Percentiles rank a stretch among this genome's conserved stretches.
Conservation (phyloP, 139 green algal species). For the Ettlia oleoabundans region DNA sequence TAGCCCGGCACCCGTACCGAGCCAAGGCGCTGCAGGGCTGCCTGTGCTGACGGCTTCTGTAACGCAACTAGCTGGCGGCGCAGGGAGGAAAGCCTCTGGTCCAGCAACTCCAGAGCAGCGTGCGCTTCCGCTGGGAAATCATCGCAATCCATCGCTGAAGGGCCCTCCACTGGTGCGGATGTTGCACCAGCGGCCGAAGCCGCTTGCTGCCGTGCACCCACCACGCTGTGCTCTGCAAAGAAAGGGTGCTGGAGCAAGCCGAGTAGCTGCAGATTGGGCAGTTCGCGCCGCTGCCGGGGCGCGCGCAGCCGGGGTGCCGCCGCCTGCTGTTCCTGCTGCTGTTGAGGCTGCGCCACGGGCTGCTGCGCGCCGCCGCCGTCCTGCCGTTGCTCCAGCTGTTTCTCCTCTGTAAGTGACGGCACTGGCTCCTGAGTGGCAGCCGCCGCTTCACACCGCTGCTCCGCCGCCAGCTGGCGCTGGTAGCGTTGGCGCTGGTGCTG, state of each 20-base stretch:
- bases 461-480: conserved; percentile 5
- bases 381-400: background rate
- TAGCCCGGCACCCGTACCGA: background rate
- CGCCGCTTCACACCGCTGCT: conserved; percentile 3
- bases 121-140: conserved; percentile 42
- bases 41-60: background rate
- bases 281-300: background rate
- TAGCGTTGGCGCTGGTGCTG: conserved; percentile 34
- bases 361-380: background rate
- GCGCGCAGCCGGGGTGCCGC: background rate
- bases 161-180: background rate
- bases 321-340: conserved; percentile 16
- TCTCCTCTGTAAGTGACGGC: too few species aligned
- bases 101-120: conserved; percentile 43
- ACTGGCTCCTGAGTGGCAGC: too few species aligned
- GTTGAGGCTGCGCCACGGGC: background rate
- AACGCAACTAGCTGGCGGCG: conserved; percentile 27
- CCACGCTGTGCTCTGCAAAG: conserved; percentile 27
- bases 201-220: conserved; percentile 5
- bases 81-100: conserved; percentile 34
- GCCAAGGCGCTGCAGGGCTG: background rate
- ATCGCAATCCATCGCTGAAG: conserved; percentile 28
- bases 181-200: background rate
- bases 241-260: conserved; percentile 49
- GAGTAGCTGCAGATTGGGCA: conserved; percentile 4